Conservation (phyloP, 345 rosid genomes). For the Theobroma cacao region DNA sequence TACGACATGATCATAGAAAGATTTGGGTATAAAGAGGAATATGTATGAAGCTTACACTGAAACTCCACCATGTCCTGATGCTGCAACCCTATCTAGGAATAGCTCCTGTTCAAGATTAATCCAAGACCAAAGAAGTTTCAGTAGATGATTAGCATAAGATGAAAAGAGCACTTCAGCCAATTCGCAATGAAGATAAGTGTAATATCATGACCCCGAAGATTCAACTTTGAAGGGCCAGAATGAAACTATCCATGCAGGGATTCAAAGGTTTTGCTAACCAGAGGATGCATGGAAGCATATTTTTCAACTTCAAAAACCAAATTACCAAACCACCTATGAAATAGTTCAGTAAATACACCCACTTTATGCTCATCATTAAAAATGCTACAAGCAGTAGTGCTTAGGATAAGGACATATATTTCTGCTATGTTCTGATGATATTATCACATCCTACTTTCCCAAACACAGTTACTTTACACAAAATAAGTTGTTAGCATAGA, state of each 20-base stretch:
- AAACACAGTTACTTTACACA: not conserved
- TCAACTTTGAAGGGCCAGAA: not conserved
- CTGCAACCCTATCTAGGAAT: slow-evolving; percentile 53
- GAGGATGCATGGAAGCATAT: not conserved
- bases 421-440: not conserved
- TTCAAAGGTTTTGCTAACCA: not conserved
- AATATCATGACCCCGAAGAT: not conserved
- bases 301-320: slow-evolving; percentile 3
- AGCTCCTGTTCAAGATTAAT: slow-evolving; percentile 54
- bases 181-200: not conserved
- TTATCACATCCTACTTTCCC: not conserved
- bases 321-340: not conserved
- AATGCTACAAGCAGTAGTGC: not conserved
- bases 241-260: not conserved
- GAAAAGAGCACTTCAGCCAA: not conserved
- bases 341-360: not conserved
- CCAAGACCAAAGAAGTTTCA: not conserved
- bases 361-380: not conserved
- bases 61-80: slow-evolving; percentile 41
- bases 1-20: not conserved
- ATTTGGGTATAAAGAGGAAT: not conserved
- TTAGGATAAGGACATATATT: not conserved
- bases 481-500: not conserved
- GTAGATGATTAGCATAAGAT: not conserved
- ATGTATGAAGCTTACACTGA: slow-evolving; percentile 45